These are phyloP conservation scores for Thalassiosira mediterranea DNA, from an alignment of 352 stramenopile species.

Conservation along the genomic window DNA sequence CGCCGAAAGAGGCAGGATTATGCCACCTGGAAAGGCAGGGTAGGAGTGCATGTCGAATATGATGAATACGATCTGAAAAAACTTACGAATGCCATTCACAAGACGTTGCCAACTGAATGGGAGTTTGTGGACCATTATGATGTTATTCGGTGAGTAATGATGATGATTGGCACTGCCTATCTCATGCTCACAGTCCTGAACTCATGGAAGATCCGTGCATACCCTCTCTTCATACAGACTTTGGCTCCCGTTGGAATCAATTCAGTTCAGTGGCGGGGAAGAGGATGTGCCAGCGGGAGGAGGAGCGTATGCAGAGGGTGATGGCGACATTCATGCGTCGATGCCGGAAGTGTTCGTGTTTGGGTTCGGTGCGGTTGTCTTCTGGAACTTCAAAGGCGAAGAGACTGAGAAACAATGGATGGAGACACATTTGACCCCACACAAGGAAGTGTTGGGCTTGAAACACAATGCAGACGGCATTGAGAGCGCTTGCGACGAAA, in stretches of 20 bases:
- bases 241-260: conserved; percentile 27
- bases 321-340: conserved; percentile 41
- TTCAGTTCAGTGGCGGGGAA: conserved; percentile 22
- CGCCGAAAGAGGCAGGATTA: conserved; percentile 48
- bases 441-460: conserved; percentile 34
- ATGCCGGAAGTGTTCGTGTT: conserved; percentile 62
- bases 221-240: no score
- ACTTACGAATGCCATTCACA: conserved; percentile 44
- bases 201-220: no score
- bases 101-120: conserved; percentile 42
- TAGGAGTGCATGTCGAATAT: conserved; percentile 47
- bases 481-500: conserved; percentile 49
- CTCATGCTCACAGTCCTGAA: no score
- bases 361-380: conserved; percentile 50
- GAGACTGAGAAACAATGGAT: conserved; percentile 43
- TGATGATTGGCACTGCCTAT: no score
- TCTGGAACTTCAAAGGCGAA: conserved; percentile 56
- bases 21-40: conserved; percentile 47
- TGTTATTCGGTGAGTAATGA: no score
- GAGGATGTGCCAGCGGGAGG: conserved; percentile 18
- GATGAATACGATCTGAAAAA: conserved; percentile 56
- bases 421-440: conserved; percentile 35
- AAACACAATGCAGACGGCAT: conserved; percentile 40
- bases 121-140: conserved; percentile 48
- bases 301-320: conserved; percentile 24